Evolutionary conservation across 805 yeast species (phyloP).

Genomic region (Sugiyamaella mastotermitis): DNA sequence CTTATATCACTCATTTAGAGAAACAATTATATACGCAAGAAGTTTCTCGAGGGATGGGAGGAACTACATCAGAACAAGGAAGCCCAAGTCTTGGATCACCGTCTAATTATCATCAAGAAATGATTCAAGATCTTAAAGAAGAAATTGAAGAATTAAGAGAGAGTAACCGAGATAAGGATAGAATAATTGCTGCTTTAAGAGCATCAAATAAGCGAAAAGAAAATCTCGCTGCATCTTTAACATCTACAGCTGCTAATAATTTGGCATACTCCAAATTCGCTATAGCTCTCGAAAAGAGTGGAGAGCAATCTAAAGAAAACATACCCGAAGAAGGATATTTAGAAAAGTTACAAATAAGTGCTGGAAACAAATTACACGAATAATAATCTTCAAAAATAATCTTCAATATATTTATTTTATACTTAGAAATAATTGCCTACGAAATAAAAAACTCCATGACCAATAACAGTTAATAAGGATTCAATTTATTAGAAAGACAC

Average conservation of each 20-base stretch:
- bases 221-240: slow-evolving; percentile 15
- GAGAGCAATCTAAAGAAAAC: background rate
- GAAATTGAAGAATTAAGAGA: slow-evolving; percentile 62
- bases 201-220: slow-evolving; percentile 58
- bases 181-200: slow-evolving; percentile 67
- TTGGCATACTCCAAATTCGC: background rate
- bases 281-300: slow-evolving; percentile 1
- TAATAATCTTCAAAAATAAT: no score
- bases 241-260: background rate
- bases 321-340: background rate
- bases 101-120: slow-evolving; percentile 16
- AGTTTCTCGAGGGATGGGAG: slow-evolving; percentile 8
- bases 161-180: slow-evolving; percentile 64
- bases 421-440: no score
- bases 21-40: slow-evolving; percentile 37
- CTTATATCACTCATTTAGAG: slow-evolving; percentile 57
- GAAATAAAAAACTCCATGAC: no score
- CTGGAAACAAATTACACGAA: background rate
- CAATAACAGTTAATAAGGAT: no score
- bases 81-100: slow-evolving; percentile 5
- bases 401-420: no score
- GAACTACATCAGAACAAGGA: background rate
- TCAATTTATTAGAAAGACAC: no score
- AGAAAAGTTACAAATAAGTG: background rate
- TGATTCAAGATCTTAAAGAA: slow-evolving; percentile 56